Evolutionary conservation across 2,329 filamentous ascomycete species (phyloP), one percentile per base, ranked within the genome.

Genomic region (Scytalidium sp.): DNA sequence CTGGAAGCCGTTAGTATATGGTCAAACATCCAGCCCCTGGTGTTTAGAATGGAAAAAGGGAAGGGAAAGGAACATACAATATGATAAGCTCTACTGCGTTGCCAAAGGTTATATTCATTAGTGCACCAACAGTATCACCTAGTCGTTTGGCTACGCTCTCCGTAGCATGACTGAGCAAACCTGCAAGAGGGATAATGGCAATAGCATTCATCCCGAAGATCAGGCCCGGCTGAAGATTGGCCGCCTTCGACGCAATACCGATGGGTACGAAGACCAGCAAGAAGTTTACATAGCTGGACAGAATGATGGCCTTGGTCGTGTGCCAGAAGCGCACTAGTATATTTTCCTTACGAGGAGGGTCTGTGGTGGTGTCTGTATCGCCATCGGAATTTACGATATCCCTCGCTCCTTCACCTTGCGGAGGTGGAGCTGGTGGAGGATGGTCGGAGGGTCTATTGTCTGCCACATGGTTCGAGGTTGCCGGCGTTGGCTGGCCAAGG

Each of bases 21-120:
- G n/a, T n/a, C n/a, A n/a, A n/a, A n/a, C n/a, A n/a, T n/a, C n/a
- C n/a, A n/a, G n/a, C n/a, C n/a, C 41, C 13, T 3, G 39, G 41
- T 49, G 39, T 25, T 13, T 1, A 41, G 21, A n/a, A 36, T 5
- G 17, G 7, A 8, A 36, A 36, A n/a, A 36, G 5, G 41, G 22
- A 39, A 39, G 45, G 41, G 50, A 19, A 36, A 32, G 46, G 3
- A 39, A 63, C 74, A 65, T 66, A 79, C 75, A 89, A 90, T 56
- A 91, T 89, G 63, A 91, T 90, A 64, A 91, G 69, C 67, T 91
- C 87, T 20, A 90, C 87, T 19, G 87, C 85, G 65, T 91, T 90
- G 58, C 87, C 86, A 71, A 90, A 89, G 8, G 86, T 89, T 52
- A 90, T 83, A 61, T 90, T 90, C 64, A 90, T 78, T 60, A 90